Base-by-base conservation (phyloP, 257 asterid genomes). In the Capsicum pubescens region DNA sequence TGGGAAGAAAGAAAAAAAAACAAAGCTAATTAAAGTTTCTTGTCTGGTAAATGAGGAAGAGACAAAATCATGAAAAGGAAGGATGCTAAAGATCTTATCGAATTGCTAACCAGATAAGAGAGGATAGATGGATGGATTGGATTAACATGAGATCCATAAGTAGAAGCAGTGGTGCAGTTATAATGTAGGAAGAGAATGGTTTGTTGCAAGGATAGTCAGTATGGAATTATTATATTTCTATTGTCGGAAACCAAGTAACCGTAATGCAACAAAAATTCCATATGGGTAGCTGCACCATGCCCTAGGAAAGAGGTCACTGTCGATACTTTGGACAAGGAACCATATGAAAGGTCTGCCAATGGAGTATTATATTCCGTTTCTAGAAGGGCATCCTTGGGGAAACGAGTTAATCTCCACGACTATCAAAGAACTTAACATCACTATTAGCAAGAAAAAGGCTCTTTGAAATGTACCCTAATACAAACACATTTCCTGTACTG, bases 361-460 rank as follows among this genome's bases (percentile, higher is more conserved):
- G 59, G n/a, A 46, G 11, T 8, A 10, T 42, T 48, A 21, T 21
- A 50, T 52, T 72, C 44, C 3, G 4, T 12, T 74, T 48, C 57
- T 19, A 74, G 60, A 19, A 74, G 80, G 60, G 44, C 13, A 10
- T 12, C 80, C 80, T 6, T 9, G 5, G 58, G 57, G 14, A 46
- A 46, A 50, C 12, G 0, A 74, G 42, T 48, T 74, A 19, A 48
- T 74, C 60, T 19, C 42, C 61, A 26, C 8, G 3, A 74, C 59
- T 74, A 21, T 46, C 61, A 50, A 46, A 74, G 46, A 74, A 50
- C 8, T 44, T 14, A 21, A 74, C 61, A 50, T 21, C 81, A 13
- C n/a, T 52, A 12, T 50, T 74, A 74, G 61, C 61, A 52, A 72
- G 44, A 72, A 19, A 72, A 50, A n/a, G 44, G 12, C 81, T 74